Percentiles rank a stretch among this genome's conserved stretches.
Conservation (phyloP, 2,329 filamentous ascomycete genomes). For the Diaporthe vaccinii region DNA sequence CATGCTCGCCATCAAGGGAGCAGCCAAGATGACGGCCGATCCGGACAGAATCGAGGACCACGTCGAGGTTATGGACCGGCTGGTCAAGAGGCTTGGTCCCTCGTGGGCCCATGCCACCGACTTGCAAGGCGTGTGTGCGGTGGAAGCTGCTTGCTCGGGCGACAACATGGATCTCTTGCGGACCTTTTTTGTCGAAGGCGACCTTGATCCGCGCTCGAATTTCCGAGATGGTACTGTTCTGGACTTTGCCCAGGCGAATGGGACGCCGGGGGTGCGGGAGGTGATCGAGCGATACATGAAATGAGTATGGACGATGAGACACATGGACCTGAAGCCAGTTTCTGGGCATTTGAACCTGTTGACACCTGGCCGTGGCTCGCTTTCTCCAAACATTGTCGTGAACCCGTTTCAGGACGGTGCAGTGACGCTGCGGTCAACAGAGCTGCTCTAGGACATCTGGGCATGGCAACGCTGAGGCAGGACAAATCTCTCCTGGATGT, state of each 20-base stretch:
- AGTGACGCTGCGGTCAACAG: too few relatives aligned
- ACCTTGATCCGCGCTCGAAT: neutral
- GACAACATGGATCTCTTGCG: neutral
- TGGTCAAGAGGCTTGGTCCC: conserved; percentile 9
- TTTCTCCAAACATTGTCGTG: neutral
- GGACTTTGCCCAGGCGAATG: neutral
- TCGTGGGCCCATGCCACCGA: neutral
- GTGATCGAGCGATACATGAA: neutral
- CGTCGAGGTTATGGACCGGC: conserved; percentile 37
- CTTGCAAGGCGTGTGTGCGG: neutral
- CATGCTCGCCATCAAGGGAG: conserved; percentile 30
- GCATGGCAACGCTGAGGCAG: too few relatives aligned
- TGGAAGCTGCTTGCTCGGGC: conserved; percentile 1
- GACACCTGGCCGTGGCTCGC: neutral
- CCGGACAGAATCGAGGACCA: conserved; percentile 32
- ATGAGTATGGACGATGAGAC: too few relatives aligned
- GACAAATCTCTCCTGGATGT: neutral
- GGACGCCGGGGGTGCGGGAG: too few relatives aligned
- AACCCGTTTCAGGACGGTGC: neutral
- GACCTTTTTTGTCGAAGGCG: neutral
- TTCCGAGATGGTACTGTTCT: neutral
- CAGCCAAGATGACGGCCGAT: conserved; percentile 29
- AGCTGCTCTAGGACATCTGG: too few relatives aligned
- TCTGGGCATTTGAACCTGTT: neutral
- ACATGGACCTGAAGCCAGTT: neutral